Evolutionary conservation across 768 basidiomycete genomes (phyloP), one percentile per base, ranked within the genome.

Genomic region (Piloderma croceum): DNA sequence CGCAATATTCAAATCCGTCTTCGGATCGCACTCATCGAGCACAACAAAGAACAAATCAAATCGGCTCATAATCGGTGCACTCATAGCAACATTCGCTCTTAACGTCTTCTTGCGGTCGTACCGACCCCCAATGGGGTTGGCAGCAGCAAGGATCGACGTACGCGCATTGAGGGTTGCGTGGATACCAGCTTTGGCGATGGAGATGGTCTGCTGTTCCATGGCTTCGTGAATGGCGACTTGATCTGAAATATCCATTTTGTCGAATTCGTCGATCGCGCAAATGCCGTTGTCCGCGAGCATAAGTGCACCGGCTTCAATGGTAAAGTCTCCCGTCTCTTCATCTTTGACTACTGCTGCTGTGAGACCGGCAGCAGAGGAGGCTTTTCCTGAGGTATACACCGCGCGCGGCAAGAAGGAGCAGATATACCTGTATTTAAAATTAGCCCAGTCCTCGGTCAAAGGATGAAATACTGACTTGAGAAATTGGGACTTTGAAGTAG

Each of bases 271-370:
- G 54, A 99, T 99, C n/a, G 93, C 93, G 57, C 96, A 99, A 58
- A 98, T 97, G 6, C 96, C 96, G 52, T 98, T 98, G 66, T 99
- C 96, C 5, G 96, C 96, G 3, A 99, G 77, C 96, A 99, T 98
- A 49, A 99, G 75, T 4, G 96, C 96, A 36, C 96, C 96, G 17
- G 96, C 96, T 67, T 99, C 96, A 56, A 98, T 98, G 1, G 96
- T 98, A 67, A 98, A 99, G 58, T 99, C 96, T 11, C 96, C 96
- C 0, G 93, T 94, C 63, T 98, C 96, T 63, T 98, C 94, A 53
- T 99, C 96, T 55, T 87, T 92, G 44, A 98, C 94, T 0, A 99
- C 96, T 2, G 94, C 94, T 5, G 96, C 96, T 0, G 96, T 99
- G 18, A 99, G 75, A 85, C 96, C 96, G 21, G 94, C 96, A 0